Conservation (phyloP, 2,329 filamentous ascomycete genomes). For the Ophiostoma australiae region DNA sequence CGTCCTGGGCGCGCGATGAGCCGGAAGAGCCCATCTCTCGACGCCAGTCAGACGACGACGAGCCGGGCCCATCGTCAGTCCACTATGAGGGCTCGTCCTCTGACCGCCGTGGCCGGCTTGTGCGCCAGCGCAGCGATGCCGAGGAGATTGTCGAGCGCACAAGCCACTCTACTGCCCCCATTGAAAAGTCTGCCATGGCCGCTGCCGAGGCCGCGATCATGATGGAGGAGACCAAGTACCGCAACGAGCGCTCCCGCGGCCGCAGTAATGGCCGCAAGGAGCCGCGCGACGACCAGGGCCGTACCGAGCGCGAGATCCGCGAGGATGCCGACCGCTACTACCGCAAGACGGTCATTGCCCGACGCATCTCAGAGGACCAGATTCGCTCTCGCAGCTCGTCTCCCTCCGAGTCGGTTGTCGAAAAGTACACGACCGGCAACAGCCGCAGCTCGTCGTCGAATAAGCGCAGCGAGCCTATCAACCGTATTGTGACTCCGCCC, state of each 20-base stretch:
- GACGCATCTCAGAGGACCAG: constrained; percentile 50
- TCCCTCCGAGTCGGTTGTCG: constrained; percentile 50
- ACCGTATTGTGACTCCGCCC: constrained; percentile 53
- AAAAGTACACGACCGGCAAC: constrained; percentile 45
- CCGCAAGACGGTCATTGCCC: constrained; percentile 50
- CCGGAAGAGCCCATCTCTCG: constrained; percentile 39
- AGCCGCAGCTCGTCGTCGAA: not conserved
- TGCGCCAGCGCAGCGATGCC: constrained; percentile 46
- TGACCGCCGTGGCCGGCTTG: constrained; percentile 37
- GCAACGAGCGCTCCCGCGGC: constrained; percentile 27
- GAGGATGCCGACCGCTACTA: constrained; percentile 56
- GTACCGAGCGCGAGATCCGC: constrained; percentile 35
- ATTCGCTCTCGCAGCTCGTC: constrained; percentile 50
- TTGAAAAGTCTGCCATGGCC: constrained; percentile 43
- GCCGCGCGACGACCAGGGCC: constrained; percentile 25
- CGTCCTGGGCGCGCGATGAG: constrained; percentile 30
- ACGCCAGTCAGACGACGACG: not conserved
- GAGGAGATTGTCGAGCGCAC: constrained; percentile 44
- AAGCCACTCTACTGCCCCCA: constrained; percentile 46
- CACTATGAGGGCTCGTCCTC: constrained; percentile 14
- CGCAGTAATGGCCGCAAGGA: constrained; percentile 21
- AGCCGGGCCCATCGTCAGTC: not conserved
- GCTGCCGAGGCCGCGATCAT: constrained; percentile 44
- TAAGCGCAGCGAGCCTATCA: constrained; percentile 30
- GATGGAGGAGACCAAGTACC: constrained; percentile 36